A percentile compares a stretch with the other conserved stretches of the same genome.
Evolutionary conservation across 106 monocot genomes (phyloP).

Genomic region (Dendrobium officinale): DNA sequence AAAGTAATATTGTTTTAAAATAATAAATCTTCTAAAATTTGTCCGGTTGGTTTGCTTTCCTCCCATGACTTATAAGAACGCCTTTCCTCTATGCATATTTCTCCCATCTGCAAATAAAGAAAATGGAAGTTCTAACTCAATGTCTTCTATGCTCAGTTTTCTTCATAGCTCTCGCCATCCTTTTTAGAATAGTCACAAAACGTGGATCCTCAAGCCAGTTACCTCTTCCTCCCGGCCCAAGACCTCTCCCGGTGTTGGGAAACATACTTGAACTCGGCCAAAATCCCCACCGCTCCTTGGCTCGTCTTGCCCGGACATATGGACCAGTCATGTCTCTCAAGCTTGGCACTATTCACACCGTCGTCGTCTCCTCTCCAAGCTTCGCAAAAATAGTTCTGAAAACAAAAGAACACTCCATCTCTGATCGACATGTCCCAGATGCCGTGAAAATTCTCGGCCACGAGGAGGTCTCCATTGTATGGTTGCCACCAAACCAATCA

Average conservation of each 20-base stretch:
- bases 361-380: slow-evolving; percentile 23
- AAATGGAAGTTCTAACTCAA: not conserved
- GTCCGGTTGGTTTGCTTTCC: too few species aligned
- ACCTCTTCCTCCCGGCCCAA: slow-evolving; percentile 19
- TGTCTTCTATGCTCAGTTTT: not conserved
- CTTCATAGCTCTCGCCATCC: not conserved
- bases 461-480: not conserved
- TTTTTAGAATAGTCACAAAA: not conserved
- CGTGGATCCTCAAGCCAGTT: too few species aligned
- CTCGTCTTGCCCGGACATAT: too few species aligned
- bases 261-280: slow-evolving; percentile 11
- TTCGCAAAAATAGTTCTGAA: slow-evolving; percentile 18
- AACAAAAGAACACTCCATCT: slow-evolving; percentile 19
- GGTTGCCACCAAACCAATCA: not conserved
- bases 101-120: too few species aligned
- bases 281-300: too few species aligned
- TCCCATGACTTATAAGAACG: too few species aligned
- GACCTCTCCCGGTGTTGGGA: not conserved
- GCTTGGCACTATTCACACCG: slow-evolving; percentile 9
- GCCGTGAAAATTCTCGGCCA: not conserved
- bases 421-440: slow-evolving; percentile 15
- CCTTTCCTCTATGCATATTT: too few species aligned
- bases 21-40: too few species aligned
- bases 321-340: slow-evolving; percentile 15
- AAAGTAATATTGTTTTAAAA: too few species aligned